A percentile compares a stretch with the other conserved stretches of the same genome.
These are phyloP conservation scores for Aspergillus pseudotamarii DNA, from an alignment of 2,329 filamentous ascomycete species.

Conservation along the genomic window DNA sequence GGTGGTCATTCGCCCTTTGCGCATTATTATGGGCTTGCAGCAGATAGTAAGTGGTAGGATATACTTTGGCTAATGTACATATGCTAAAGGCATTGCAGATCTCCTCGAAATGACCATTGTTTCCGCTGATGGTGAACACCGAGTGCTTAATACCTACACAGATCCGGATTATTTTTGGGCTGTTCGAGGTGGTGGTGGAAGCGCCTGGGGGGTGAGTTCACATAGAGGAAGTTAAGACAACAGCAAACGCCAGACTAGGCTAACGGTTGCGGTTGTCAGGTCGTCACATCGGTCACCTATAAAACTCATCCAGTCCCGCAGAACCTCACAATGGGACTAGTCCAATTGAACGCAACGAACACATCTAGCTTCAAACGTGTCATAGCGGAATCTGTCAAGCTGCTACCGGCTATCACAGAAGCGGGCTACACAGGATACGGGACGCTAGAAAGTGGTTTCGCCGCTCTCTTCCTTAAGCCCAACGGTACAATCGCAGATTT, in stretches of 20 bases:
- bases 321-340: not conserved
- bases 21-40: conserved; percentile 5
- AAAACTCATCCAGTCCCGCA: conserved; percentile 5
- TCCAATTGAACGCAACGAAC: not conserved
- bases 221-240: not conserved
- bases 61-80: fast-evolving
- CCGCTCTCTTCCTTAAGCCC: conserved; percentile 1
- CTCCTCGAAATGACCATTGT: conserved; percentile 6
- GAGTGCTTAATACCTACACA: not conserved
- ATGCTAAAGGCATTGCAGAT: not conserved
- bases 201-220: not conserved
- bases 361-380: not conserved
- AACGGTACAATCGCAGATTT: not conserved
- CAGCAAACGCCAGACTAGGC: not conserved
- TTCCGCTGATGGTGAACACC: conserved; percentile 1
- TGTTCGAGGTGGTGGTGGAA: not conserved
- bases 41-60: not conserved
- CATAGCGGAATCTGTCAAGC: not conserved
- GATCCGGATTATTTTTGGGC: conserved; percentile 7
- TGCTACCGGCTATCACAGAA: not conserved
- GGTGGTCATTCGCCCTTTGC: conserved; percentile 6
- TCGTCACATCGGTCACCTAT: conserved; percentile 9
- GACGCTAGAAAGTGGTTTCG: not conserved
- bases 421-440: conserved; percentile 6
- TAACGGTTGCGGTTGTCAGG: not conserved